phyloP scores from a whole-genome alignment of 2,329 filamentous ascomycete species.

The Diaporthe citrichinensis region DNA sequence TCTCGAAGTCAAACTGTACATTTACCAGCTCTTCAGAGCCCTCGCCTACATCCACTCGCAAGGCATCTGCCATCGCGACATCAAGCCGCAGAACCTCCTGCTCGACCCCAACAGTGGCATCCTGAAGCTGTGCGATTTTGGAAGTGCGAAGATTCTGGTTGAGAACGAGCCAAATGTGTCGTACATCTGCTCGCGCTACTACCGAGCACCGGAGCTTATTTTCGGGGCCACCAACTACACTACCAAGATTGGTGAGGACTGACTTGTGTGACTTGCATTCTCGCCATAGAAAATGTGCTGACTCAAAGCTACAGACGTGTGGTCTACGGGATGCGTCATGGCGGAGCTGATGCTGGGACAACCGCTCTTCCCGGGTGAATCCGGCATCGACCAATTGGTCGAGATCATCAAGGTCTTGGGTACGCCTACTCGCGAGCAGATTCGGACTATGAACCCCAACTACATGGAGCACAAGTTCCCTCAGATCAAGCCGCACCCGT shows the following conservation, averaged over 20 bases:
- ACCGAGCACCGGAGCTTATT: constrained; percentile 96
- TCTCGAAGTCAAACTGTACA: constrained; percentile 98
- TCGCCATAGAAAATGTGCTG: not conserved
- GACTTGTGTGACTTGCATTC: not conserved
- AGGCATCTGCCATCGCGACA: constrained; percentile 98
- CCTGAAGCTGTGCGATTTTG: constrained; percentile 98
- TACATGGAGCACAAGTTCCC: constrained; percentile 99
- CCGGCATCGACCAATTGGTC: constrained; percentile 97
- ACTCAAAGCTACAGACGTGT: constrained; percentile 82
- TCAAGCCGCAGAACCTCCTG: constrained; percentile 98
- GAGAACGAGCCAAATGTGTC: constrained; percentile 99
- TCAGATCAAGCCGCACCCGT: constrained; percentile 99
- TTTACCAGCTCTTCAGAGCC: constrained; percentile 98
- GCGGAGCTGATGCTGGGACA: constrained; percentile 99
- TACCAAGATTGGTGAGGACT: constrained; percentile 92
- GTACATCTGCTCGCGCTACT: constrained; percentile 99
- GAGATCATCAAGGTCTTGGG: constrained; percentile 99
- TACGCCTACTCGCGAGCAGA: constrained; percentile 96
- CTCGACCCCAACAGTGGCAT: constrained; percentile 92
- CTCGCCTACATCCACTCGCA: constrained; percentile 99
- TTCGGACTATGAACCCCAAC: constrained; percentile 99
- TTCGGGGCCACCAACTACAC: constrained; percentile 99
- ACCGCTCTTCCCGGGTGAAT: constrained; percentile 97
- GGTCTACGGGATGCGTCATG: constrained; percentile 99
- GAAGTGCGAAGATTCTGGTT: constrained; percentile 97